Conservation (phyloP, 169 alveolate genomes). For the Plasmodium vivax region DNA sequence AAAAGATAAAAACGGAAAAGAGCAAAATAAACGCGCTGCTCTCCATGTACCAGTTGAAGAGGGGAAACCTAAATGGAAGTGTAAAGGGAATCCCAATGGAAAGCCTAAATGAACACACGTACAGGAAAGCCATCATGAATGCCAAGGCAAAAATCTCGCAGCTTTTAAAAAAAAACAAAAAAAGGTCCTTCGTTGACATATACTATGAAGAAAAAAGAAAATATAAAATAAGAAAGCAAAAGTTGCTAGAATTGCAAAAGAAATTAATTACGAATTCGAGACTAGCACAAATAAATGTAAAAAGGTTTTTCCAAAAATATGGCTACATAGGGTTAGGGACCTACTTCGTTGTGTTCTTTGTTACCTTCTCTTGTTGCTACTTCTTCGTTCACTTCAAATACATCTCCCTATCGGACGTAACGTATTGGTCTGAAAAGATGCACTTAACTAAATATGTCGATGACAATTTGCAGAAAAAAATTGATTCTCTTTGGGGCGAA, state of each 20-base stretch:
- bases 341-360: slow-evolving; percentile 28
- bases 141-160: slow-evolving; percentile 33
- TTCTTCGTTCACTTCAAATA: slow-evolving; percentile 61
- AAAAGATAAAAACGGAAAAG: slow-evolving; percentile 61
- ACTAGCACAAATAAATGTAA: slow-evolving; percentile 51
- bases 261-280: slow-evolving; percentile 21
- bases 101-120: slow-evolving; percentile 20
- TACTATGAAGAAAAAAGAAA: slow-evolving; percentile 63
- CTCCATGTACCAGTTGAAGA: slow-evolving; percentile 22
- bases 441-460: slow-evolving; percentile 50
- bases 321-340: slow-evolving; percentile 65
- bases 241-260: slow-evolving; percentile 29
- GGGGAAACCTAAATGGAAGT: not conserved
- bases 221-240: slow-evolving; percentile 65
- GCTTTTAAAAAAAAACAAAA: slow-evolving; percentile 25
- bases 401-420: slow-evolving; percentile 54
- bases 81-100: not conserved
- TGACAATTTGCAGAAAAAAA: slow-evolving; percentile 65
- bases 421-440: slow-evolving; percentile 50
- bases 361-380: slow-evolving; percentile 39
- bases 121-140: slow-evolving; percentile 49
- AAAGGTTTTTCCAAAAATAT: slow-evolving; percentile 49
- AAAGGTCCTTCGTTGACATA: slow-evolving; percentile 39
- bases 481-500: slow-evolving; percentile 74
- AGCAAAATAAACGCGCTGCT: slow-evolving; percentile 18